Base-by-base conservation (phyloP, 768 basidiomycete genomes). In the Tylopilus intermedius region DNA sequence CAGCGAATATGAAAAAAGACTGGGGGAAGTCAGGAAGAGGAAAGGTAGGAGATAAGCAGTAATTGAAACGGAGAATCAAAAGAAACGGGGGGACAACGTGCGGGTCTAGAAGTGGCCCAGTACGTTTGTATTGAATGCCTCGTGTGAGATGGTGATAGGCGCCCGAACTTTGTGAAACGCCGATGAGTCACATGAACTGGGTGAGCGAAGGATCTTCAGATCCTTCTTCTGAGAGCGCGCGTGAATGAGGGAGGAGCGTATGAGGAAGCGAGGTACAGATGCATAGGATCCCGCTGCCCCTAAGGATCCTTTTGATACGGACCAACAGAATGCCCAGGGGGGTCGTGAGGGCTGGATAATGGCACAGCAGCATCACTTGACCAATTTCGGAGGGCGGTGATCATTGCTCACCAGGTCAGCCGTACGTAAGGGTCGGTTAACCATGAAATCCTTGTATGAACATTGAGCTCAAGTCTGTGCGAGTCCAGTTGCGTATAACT, bases 11-110 rank as follows among this genome's bases (percentile, higher is more conserved):
- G 24, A 47, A 5, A 13, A 47, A 47, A 4, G 33, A 13, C 24
- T 24, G 24, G 5, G 6, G 24, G 4, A 24, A 18, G 24, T 5
- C 6, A n/a, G 32, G 18, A 24, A 4, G 29, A 9, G 26, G 15
- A 8, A 24, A 24, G 24, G 24, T 24, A 5, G 24, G 24, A 24
- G 24, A 24, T 26, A 15, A 3, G 26, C 33, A 46, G 32, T 4
- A 27, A 37, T 49, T 49, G 27, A 40, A n/a, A 49, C 47, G 47
- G 47, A 49, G 47, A 49, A 39, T 27, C 38, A 49, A 49, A 49
- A 21, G 27, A 21, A 49, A 30, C 18, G 47, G 40, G 47, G 40
- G 38, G 47, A 30, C 26, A 39, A 40, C 47, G 47, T 38, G 37
- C 2, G 10, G 5, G 13, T 18, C 37, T 21, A 29, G 27, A 48